Evolutionary conservation across 2,329 filamentous ascomycete species (phyloP).

Genomic region (Myrmaecium sp.): DNA sequence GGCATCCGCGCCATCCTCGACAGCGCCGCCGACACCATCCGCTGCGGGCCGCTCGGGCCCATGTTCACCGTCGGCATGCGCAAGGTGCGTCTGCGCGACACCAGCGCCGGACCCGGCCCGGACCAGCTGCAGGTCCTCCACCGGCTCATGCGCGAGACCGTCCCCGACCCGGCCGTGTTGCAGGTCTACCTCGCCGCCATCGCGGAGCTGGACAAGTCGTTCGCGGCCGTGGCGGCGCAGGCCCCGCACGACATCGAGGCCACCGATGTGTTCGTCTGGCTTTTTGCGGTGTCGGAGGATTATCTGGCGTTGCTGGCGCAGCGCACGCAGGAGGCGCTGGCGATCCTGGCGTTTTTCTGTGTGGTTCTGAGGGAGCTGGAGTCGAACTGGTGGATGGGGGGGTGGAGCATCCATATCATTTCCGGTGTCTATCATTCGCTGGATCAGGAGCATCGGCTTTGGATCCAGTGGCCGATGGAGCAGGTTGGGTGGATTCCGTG

Average conservation of each 20-base stretch:
- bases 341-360: constrained; percentile 3
- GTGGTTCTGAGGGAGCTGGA: constrained; percentile 3
- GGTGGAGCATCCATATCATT: constrained; percentile 4
- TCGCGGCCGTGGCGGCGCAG: neutral
- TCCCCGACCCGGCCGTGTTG: neutral
- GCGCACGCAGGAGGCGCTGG: constrained; percentile 1
- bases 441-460: constrained; percentile 1
- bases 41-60: constrained; percentile 8
- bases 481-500: constrained; percentile 4
- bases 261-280: constrained; percentile 1
- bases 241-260: neutral
- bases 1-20: constrained; percentile 19
- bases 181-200: neutral
- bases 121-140: constrained; percentile 1
- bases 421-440: constrained; percentile 1
- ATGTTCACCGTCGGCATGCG: constrained; percentile 13
- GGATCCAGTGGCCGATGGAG: constrained; percentile 5
- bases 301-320: neutral
- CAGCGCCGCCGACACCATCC: constrained; percentile 8
- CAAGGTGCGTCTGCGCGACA: constrained; percentile 1
- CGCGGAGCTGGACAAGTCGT: neutral
- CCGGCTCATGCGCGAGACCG: neutral
- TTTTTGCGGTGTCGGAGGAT: neutral
- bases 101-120: neutral
- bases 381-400: constrained; percentile 3